These are phyloP conservation scores for Elongisporangium senticosum DNA, from an alignment of 352 stramenopile genomes.

Conservation along the genomic window DNA sequence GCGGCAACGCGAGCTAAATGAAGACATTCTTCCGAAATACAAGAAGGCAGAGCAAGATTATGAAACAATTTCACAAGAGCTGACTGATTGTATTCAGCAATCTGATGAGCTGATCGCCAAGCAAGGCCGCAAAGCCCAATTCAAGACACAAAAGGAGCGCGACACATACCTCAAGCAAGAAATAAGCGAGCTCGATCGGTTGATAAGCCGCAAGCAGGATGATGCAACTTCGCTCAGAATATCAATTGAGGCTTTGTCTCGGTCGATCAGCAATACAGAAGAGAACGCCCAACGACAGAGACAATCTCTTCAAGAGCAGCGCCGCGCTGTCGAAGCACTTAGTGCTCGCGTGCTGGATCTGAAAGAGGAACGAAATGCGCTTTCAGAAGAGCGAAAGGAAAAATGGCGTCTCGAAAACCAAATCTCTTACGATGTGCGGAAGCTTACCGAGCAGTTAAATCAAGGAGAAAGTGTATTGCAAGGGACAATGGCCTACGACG, in stretches of 20 bases:
- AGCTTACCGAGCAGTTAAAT: conserved; percentile 61
- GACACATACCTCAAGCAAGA: conserved; percentile 82
- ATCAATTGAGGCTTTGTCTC: conserved; percentile 36
- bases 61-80: conserved; percentile 75
- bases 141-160: conserved; percentile 89
- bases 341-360: conserved; percentile 48
- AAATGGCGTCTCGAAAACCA: conserved; percentile 81
- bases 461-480: conserved; percentile 74
- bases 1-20: conserved; percentile 43
- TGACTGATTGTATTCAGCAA: conserved; percentile 51
- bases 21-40: conserved; percentile 49
- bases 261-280: conserved; percentile 37
- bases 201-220: conserved; percentile 53
- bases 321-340: conserved; percentile 42
- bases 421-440: conserved; percentile 67
- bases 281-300: conserved; percentile 35
- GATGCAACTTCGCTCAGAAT: conserved; percentile 36
- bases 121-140: conserved; percentile 94
- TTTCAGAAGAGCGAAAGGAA: conserved; percentile 77
- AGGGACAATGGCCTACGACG: conserved; percentile 84
- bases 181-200: conserved; percentile 57
- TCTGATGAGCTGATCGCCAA: conserved; percentile 93
- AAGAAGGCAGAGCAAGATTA: conserved; percentile 53
- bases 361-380: conserved; percentile 74
- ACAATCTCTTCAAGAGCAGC: conserved; percentile 49